Base-by-base conservation (phyloP, 2,329 filamentous ascomycete species). In the Aureobasidium sp. region DNA sequence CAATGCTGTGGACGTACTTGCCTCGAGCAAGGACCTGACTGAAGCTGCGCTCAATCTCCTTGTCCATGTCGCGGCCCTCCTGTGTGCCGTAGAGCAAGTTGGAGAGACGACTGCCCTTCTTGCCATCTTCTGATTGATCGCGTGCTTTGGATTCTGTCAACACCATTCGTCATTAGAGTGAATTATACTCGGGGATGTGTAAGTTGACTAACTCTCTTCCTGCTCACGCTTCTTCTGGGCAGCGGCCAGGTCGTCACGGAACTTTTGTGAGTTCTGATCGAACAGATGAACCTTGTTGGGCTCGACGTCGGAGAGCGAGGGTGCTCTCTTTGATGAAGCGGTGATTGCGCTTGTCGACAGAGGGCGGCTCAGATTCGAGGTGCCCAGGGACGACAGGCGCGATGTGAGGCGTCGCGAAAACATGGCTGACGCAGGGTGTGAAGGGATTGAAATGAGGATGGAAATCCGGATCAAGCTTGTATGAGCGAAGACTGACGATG, bases 1-100 rank as follows among this genome's bases (percentile, higher is more conserved):
- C 91, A 74, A 99, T 97, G 50, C 91, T 95, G 77, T 99, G 94
- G 60, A 99, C 92, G 71, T 99, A 99, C 79, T 99, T 99, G 72
- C 94, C 94, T 67, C 94, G 85, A 27, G 94, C 94, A 49, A 99
- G 81, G 48, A 97, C 90, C 75, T 97, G 92, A 57, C 90, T 95
- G 78, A 97, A 99, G 73, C 90, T 95, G 63, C 92, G 87, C 78
- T 97, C 91, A 71, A 99, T 93, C 77, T 97, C 93, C 66, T 90
- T 89, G 71, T 99, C 94, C 73, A 97, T 85, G 78, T 96, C 89
- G 64, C 92, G 86, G 35, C 92, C 94, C 76, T 97, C 93, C 71
- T 94, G 91, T 15, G 94, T 99, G 70, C 94, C 94, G 76, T 99
- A 97, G 72, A 99, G 96, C 68, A 99, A 84, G 68, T 88, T 93